These are phyloP conservation scores for Dendrobium chrysotoxum DNA, from an alignment of 106 monocot species.

Conservation along the genomic window DNA sequence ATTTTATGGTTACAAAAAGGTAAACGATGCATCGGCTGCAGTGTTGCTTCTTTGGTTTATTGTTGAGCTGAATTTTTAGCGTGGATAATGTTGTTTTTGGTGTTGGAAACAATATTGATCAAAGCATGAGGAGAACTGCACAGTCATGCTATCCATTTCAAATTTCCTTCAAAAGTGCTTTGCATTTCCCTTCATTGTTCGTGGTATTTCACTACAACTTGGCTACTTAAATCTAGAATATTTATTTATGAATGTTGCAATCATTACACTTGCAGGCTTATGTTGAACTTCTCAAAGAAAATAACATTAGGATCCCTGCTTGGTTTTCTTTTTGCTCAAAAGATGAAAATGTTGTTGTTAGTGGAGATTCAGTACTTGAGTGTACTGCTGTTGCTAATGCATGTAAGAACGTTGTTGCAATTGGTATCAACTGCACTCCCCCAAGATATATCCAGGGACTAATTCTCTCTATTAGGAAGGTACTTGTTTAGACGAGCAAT, in stretches of 20 bases:
- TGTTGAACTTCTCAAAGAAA: slow-evolving; percentile 80
- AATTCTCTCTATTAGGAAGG: slow-evolving; percentile 65
- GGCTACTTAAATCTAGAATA: neutral
- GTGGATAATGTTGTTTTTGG: neutral
- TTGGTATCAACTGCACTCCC: slow-evolving; percentile 97
- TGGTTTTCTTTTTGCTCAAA: slow-evolving; percentile 96
- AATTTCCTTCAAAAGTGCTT: neutral
- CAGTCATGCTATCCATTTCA: neutral
- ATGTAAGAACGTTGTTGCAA: slow-evolving; percentile 57
- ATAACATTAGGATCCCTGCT: slow-evolving; percentile 67
- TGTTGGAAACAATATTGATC: neutral
- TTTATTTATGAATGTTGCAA: slow-evolving; percentile 6
- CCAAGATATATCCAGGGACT: slow-evolving; percentile 82
- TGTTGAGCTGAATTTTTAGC: neutral
- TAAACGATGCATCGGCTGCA: neutral
- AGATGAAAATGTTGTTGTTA: slow-evolving; percentile 80
- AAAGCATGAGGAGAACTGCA: neutral
- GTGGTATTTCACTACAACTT: neutral
- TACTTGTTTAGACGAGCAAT: slow-evolving; percentile 15
- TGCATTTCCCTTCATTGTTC: neutral
- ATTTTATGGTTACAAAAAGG: neutral
- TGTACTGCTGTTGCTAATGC: slow-evolving; percentile 65
- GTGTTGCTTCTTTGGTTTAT: neutral
- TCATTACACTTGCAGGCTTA: slow-evolving; percentile 55
- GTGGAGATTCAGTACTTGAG: slow-evolving; percentile 79